phyloP scores from a whole-genome alignment of 116 monocot species.

The Zostera marina region DNA sequence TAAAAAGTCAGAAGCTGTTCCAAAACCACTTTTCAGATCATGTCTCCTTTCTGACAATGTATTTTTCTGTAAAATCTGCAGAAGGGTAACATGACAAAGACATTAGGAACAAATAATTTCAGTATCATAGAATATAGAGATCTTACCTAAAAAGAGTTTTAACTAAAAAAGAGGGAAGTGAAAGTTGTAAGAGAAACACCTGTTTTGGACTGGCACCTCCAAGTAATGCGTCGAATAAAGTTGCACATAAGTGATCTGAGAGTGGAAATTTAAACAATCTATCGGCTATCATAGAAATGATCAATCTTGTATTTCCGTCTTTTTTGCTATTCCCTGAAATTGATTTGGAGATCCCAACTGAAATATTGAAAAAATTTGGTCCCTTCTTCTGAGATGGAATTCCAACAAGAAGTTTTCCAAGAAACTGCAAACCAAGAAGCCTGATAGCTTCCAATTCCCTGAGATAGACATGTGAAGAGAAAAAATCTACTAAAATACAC shows the following conservation, averaged over 20 bases:
- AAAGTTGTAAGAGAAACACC: slow-evolving; percentile 20
- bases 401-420: slow-evolving; percentile 71
- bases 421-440: slow-evolving; percentile 82
- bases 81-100: neutral
- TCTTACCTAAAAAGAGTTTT: neutral
- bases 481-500: neutral
- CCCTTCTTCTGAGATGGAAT: slow-evolving; percentile 62
- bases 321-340: slow-evolving; percentile 46
- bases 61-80: slow-evolving; percentile 70
- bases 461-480: slow-evolving; percentile 4
- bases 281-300: slow-evolving; percentile 61
- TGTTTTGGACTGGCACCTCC: slow-evolving; percentile 99
- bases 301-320: slow-evolving; percentile 14
- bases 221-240: slow-evolving; percentile 96
- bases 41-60: slow-evolving; percentile 25
- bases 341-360: slow-evolving; percentile 60
- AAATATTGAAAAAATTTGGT: slow-evolving; percentile 55
- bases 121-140: slow-evolving; percentile 4
- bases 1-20: slow-evolving; percentile 41
- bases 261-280: slow-evolving; percentile 63
- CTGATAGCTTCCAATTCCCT: slow-evolving; percentile 90
- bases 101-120: neutral
- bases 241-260: slow-evolving; percentile 87
- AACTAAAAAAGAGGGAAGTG: neutral
- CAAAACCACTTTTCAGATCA: slow-evolving; percentile 27